Conservation (phyloP, 441 rosid species). For the Adansonia gregorii region DNA sequence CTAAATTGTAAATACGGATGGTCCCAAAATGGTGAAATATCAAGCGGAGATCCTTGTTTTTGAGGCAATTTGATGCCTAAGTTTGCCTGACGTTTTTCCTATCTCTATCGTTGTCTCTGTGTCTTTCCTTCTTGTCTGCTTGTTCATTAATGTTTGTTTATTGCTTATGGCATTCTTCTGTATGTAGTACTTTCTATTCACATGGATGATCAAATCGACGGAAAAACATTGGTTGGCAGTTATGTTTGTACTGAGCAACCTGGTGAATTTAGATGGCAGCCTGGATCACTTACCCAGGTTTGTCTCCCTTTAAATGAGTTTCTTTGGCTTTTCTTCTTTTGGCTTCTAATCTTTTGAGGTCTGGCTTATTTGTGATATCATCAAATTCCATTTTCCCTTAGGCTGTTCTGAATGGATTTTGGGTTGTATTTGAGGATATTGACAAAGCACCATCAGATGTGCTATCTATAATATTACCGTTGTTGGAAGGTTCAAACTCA, state of each 20-base stretch:
- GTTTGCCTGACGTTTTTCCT: not conserved
- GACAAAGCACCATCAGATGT: slow-evolving; percentile 96
- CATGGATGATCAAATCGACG: slow-evolving; percentile 99
- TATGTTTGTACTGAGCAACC: slow-evolving; percentile 96
- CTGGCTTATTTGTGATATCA: slow-evolving; percentile 5
- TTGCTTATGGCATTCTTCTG: slow-evolving; percentile 8
- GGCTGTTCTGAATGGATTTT: slow-evolving; percentile 82
- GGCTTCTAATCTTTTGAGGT: slow-evolving; percentile 9
- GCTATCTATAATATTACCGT: slow-evolving; percentile 77
- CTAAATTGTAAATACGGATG: not conserved
- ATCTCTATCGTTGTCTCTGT: not conserved
- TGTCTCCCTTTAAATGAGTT: slow-evolving; percentile 31
- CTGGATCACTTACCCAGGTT: slow-evolving; percentile 97
- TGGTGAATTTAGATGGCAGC: slow-evolving; percentile 99
- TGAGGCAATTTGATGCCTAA: not conserved
- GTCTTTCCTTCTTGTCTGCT: slow-evolving; percentile 13
- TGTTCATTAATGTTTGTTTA: slow-evolving; percentile 26
- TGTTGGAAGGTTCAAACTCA: slow-evolving; percentile 78
- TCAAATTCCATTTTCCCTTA: slow-evolving; percentile 36
- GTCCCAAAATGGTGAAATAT: slow-evolving; percentile 12
- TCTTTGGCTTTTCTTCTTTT: slow-evolving; percentile 25
- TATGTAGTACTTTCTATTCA: slow-evolving; percentile 74
- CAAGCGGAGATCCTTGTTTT: not conserved
- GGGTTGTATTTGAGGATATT: slow-evolving; percentile 98
- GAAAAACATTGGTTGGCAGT: slow-evolving; percentile 88